Percentiles rank a stretch among this genome's conserved stretches.
Conservation (phyloP, 2,329 filamentous ascomycete genomes). For the Bipolaris sorokiniana region DNA sequence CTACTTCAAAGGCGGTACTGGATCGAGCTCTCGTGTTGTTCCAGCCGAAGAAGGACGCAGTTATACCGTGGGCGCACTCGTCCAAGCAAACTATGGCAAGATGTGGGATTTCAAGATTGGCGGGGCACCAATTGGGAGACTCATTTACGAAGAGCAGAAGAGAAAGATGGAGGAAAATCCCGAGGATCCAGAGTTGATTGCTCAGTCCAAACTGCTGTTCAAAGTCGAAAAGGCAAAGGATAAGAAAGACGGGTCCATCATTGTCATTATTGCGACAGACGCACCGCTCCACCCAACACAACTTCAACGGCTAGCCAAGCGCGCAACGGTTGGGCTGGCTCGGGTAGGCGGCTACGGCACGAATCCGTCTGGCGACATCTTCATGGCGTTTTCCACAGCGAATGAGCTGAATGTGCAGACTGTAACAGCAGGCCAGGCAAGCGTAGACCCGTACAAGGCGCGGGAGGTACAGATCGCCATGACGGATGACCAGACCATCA, state of each 20-base stretch:
- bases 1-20: conserved; percentile 71
- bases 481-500: conserved; percentile 65
- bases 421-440: conserved; percentile 27
- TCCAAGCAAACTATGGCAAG: conserved; percentile 70
- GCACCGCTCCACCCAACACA: conserved; percentile 65
- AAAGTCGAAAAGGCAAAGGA: conserved; percentile 50
- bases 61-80: conserved; percentile 67
- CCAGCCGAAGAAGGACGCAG: conserved; percentile 36
- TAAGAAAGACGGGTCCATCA: conserved; percentile 67
- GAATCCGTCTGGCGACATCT: conserved; percentile 70
- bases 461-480: conserved; percentile 56
- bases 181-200: conserved; percentile 32
- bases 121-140: conserved; percentile 66
- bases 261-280: conserved; percentile 67
- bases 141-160: conserved; percentile 58
- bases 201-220: conserved; percentile 38
- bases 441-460: conserved; percentile 45
- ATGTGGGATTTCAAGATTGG: conserved; percentile 63
- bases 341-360: conserved; percentile 66
- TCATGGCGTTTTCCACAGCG: conserved; percentile 70
- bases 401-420: conserved; percentile 58
- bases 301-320: conserved; percentile 64
- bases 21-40: conserved; percentile 64
- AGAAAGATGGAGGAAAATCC: conserved; percentile 44
- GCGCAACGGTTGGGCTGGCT: conserved; percentile 66